Base-by-base conservation (phyloP, 345 rosid genomes). In the Rubroshorea leprosula region DNA sequence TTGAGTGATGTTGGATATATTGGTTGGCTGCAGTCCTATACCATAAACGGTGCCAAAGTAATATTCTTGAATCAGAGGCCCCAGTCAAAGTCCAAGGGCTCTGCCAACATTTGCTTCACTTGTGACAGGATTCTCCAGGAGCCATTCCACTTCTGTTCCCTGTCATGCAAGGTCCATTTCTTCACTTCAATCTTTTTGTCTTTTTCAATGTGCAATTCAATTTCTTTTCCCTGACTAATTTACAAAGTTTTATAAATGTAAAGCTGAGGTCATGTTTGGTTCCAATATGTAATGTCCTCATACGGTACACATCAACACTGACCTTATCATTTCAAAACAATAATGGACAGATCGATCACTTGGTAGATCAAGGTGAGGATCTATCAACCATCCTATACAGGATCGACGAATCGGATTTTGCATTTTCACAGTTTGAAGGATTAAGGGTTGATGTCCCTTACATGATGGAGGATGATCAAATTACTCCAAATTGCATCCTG, bases 61-160 rank as follows among this genome's bases (percentile, higher is more conserved):
- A 85, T 90, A 74, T 90, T 90, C 77, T 64, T 90, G 74, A 85
- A 84, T 57, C 86, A 90, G 67, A 87, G 97, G 79, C 87, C 86
- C 49, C 97, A 90, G 73, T 72, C 96, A 51, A 83, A 89, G 79
- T 66, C 84, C 43, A 90, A 90, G 68, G 94, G 82, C 59, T 80
- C 90, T 61, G 69, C 89, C 67, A 83, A 83, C 67, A 65, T 80
- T 63, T 90, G 97, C 87, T 74, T 80, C 83, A 83, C 86, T 72
- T 90, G 97, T 74, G 96, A 87, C 76, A 78, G 96, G 73, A 87
- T 90, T 64, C 96, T 90, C 25, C 97, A 87, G 65, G 94, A 90
- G 43, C 90, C 94, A 6, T 90, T 85, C 79, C 80, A 74, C 64
- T 90, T 85, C 77, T 90, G 97, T 35, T 90, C 97, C 47, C 96